Conservation (phyloP, 2,329 filamentous ascomycete genomes). For the Blastomyces gilchristii region DNA sequence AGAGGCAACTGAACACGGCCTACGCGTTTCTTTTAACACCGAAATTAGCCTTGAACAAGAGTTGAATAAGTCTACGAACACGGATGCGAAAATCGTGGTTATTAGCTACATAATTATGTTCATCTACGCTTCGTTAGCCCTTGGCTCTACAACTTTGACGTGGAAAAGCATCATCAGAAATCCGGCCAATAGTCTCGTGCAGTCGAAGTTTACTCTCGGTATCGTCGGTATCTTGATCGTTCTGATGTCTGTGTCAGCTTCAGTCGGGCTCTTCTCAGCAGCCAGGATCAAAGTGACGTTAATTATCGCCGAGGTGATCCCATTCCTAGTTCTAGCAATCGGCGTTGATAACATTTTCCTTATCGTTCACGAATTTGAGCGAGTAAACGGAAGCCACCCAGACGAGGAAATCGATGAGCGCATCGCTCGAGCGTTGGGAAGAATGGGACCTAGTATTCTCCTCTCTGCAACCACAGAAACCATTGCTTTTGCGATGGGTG, state of each 20-base stretch:
- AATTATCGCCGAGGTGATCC: slow-evolving; percentile 97
- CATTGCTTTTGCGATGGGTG: slow-evolving; percentile 80
- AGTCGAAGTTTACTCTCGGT: slow-evolving; percentile 95
- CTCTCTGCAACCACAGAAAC: slow-evolving; percentile 94
- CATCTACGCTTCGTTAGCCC: slow-evolving; percentile 82
- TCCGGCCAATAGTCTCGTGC: slow-evolving; percentile 73
- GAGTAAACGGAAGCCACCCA: slow-evolving; percentile 83
- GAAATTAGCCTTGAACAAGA: slow-evolving; percentile 93
- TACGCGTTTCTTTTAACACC: slow-evolving; percentile 86
- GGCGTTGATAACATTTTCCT: slow-evolving; percentile 99
- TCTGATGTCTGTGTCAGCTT: slow-evolving; percentile 91
- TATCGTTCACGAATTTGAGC: slow-evolving; percentile 95
- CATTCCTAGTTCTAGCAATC: slow-evolving; percentile 90
- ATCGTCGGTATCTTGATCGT: slow-evolving; percentile 91
- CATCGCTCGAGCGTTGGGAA: slow-evolving; percentile 76
- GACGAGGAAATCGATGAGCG: slow-evolving; percentile 80
- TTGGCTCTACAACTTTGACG: slow-evolving; percentile 78
- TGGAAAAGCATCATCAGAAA: slow-evolving; percentile 68
- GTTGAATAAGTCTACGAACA: slow-evolving; percentile 95
- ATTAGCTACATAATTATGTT: slow-evolving; percentile 99
- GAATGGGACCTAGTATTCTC: slow-evolving; percentile 94
- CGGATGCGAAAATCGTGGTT: slow-evolving; percentile 90
- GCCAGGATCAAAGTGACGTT: slow-evolving; percentile 86
- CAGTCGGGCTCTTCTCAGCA: slow-evolving; percentile 89
- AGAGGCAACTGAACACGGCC: slow-evolving; percentile 65